Percentiles rank a stretch among this genome's conserved stretches.
phyloP scores from a whole-genome alignment of 768 basidiomycete genomes.

The Amanita thiersii region DNA sequence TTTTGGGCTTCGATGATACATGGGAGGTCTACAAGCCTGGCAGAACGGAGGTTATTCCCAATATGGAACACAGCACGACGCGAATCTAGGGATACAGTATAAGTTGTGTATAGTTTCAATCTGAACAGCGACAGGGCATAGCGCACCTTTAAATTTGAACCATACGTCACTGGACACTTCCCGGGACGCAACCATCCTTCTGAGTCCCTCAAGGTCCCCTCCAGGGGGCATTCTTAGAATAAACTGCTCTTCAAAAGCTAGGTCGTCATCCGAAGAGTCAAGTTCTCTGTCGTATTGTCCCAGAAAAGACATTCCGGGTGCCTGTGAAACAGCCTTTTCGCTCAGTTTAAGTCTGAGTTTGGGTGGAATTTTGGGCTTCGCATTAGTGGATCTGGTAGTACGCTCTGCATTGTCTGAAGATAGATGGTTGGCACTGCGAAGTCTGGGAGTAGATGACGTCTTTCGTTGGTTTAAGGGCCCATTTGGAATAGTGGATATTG shows the following conservation, averaged over 20 bases:
- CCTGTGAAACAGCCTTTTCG: slow-evolving; percentile 73
- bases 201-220: slow-evolving; percentile 69
- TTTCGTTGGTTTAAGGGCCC: slow-evolving; percentile 10
- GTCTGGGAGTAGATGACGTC: slow-evolving; percentile 17
- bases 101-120: slow-evolving; percentile 8
- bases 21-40: slow-evolving; percentile 94
- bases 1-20: slow-evolving; percentile 94
- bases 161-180: slow-evolving; percentile 81
- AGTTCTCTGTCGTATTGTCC: slow-evolving; percentile 91
- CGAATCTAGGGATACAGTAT: slow-evolving; percentile 53
- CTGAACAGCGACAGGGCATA: background rate
- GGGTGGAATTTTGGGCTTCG: slow-evolving; percentile 47
- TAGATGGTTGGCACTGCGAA: slow-evolving; percentile 26
- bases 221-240: slow-evolving; percentile 84
- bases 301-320: slow-evolving; percentile 81
- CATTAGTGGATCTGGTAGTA: slow-evolving; percentile 47
- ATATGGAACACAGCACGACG: slow-evolving; percentile 87
- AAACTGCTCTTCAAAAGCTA: slow-evolving; percentile 97
- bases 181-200: slow-evolving; percentile 73
- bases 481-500: slow-evolving; percentile 23
- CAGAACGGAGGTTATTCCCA: slow-evolving; percentile 69
- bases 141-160: slow-evolving; percentile 95
- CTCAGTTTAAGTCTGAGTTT: slow-evolving; percentile 86
- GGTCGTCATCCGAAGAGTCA: slow-evolving; percentile 91
- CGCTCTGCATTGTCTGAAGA: slow-evolving; percentile 35